These are phyloP conservation scores for Calamus simplicifolius DNA, from an alignment of 176 grass and related monocot species.

Conservation along the genomic window DNA sequence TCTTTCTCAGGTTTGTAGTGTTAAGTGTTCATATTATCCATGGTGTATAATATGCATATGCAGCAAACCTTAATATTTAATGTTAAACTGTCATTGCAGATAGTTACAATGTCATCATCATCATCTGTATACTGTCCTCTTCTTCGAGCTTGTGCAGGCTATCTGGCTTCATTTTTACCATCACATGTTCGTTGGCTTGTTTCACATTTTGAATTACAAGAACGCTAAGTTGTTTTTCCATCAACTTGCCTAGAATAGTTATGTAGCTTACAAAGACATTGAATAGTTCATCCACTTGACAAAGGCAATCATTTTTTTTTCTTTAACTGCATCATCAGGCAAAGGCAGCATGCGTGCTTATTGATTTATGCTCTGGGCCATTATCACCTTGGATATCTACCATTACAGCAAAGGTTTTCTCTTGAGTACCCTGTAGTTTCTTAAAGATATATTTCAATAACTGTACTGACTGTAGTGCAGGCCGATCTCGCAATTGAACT, in stretches of 20 bases:
- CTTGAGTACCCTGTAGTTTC: constrained; percentile 21
- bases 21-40: background rate
- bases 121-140: constrained; percentile 73
- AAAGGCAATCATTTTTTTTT: constrained; percentile 15
- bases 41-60: background rate
- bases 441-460: constrained; percentile 5
- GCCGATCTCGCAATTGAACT: constrained; percentile 83
- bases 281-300: constrained; percentile 1
- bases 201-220: constrained; percentile 20
- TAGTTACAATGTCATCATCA: constrained; percentile 79
- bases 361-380: constrained; percentile 79
- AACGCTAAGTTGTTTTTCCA: no score
- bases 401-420: constrained; percentile 66
- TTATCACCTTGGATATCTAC: constrained; percentile 76
- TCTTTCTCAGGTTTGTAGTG: constrained; percentile 64
- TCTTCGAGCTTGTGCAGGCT: constrained; percentile 81
- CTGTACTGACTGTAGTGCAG: constrained; percentile 30
- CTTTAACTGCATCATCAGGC: constrained; percentile 45
- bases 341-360: constrained; percentile 84
- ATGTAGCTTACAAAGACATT: no score
- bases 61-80: background rate
- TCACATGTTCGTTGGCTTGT: constrained; percentile 59
- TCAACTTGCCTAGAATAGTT: no score
- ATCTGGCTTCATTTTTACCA: constrained; percentile 78
- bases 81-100: constrained; percentile 43